Conservation (phyloP, 2,329 filamentous ascomycete species). For the Parastagonospora nodorum region DNA sequence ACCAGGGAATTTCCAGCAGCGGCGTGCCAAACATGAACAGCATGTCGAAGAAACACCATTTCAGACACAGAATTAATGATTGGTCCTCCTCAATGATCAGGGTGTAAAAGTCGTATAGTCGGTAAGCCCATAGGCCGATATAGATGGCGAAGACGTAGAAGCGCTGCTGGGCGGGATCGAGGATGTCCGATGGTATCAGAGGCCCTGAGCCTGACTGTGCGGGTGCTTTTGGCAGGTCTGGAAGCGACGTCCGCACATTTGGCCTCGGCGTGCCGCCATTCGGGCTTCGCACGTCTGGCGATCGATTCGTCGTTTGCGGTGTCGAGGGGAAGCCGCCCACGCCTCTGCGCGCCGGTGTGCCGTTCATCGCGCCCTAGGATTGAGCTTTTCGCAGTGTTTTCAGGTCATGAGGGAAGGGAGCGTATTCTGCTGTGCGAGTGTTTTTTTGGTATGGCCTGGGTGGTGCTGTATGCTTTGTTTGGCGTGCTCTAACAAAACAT, state of each 20-base stretch:
- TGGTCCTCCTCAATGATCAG: slow-evolving; percentile 80
- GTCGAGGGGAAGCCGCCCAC: slow-evolving; percentile 78
- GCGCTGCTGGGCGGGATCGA: slow-evolving; percentile 90
- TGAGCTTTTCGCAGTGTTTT: slow-evolving; percentile 14
- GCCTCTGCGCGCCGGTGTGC: slow-evolving; percentile 75
- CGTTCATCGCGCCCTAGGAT: slow-evolving; percentile 72
- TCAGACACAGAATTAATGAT: slow-evolving; percentile 89
- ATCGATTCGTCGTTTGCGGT: slow-evolving; percentile 59
- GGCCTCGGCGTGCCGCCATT: slow-evolving; percentile 32
- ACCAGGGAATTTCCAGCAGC: slow-evolving; percentile 89
- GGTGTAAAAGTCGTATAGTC: slow-evolving; percentile 82
- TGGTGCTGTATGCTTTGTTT: not conserved
- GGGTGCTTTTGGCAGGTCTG: slow-evolving; percentile 36
- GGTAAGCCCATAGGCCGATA: slow-evolving; percentile 75
- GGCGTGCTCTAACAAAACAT: slow-evolving; percentile 36
- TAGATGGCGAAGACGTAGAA: slow-evolving; percentile 87
- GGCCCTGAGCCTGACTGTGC: slow-evolving; percentile 54
- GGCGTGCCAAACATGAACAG: slow-evolving; percentile 87
- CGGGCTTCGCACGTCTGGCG: slow-evolving; percentile 31
- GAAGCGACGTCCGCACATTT: slow-evolving; percentile 42
- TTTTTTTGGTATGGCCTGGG: not conserved
- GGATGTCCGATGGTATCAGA: slow-evolving; percentile 76
- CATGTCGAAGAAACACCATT: slow-evolving; percentile 90
- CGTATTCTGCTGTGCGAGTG: slow-evolving; percentile 7
- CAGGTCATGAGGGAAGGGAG: slow-evolving; percentile 21